Percentiles rank a stretch among this genome's conserved stretches.
phyloP scores from a whole-genome alignment of 2,329 filamentous ascomycete species.

The Talaromyces amestolkiae region DNA sequence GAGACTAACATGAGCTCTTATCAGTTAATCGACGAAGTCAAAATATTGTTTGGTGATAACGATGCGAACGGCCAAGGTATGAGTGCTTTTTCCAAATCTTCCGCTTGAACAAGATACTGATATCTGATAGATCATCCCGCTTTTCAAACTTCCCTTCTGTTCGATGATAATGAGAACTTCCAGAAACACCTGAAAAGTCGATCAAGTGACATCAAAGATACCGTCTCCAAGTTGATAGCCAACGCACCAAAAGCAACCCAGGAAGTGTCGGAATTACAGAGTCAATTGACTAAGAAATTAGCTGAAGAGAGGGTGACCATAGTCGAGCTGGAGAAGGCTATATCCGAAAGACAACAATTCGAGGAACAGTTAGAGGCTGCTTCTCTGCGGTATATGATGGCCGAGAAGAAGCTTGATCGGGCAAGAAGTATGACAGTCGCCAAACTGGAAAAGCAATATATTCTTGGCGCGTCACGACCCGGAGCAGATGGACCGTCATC shows the following conservation, averaged over 20 bases:
- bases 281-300: constrained; percentile 70
- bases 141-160: constrained; percentile 56
- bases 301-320: constrained; percentile 79
- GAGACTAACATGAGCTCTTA: constrained; percentile 6
- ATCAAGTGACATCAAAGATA: constrained; percentile 71
- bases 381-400: constrained; percentile 87
- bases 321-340: constrained; percentile 70
- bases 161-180: constrained; percentile 61
- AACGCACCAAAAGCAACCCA: constrained; percentile 51
- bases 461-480: constrained; percentile 60
- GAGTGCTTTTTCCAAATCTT: not conserved
- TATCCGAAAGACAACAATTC: constrained; percentile 76
- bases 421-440: constrained; percentile 85
- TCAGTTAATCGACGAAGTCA: constrained; percentile 49
- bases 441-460: constrained; percentile 85
- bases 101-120: not conserved
- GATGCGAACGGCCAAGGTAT: constrained; percentile 32
- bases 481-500: constrained; percentile 47
- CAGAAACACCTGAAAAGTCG: constrained; percentile 76
- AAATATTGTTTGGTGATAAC: constrained; percentile 37
- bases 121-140: constrained; percentile 24
- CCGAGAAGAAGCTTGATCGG: constrained; percentile 90
- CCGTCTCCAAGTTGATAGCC: constrained; percentile 68
- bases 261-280: constrained; percentile 70
- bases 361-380: constrained; percentile 85